Conservation (phyloP, 805 yeast genomes). For the Candida succiphila region DNA sequence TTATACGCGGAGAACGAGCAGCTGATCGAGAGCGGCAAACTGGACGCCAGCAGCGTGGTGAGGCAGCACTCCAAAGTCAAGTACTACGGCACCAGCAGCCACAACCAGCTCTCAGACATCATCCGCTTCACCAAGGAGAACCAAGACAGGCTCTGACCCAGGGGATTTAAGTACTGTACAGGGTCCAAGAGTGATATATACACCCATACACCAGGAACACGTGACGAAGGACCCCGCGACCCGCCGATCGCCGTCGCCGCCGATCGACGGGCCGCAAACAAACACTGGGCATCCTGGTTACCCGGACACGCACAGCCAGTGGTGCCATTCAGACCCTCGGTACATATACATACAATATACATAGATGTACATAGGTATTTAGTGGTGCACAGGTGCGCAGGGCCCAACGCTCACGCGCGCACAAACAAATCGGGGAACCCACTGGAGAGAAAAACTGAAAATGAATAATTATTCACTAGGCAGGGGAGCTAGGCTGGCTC, state of each 20-base stretch:
- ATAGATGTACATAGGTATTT: too few relatives aligned
- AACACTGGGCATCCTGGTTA: too few relatives aligned
- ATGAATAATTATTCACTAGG: too few relatives aligned
- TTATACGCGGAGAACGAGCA: conserved; percentile 26
- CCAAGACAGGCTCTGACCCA: conserved; percentile 13
- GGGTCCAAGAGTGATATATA: conserved; percentile 8
- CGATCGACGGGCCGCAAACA: too few relatives aligned
- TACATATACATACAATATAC: too few relatives aligned
- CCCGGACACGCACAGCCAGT: neutral
- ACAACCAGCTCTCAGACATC: conserved; percentile 21
- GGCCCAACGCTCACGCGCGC: too few relatives aligned
- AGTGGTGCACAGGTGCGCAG: too few relatives aligned
- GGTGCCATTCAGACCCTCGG: too few relatives aligned
- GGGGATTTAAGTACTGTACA: conserved; percentile 9
- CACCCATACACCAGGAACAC: too few relatives aligned
- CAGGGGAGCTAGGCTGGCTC: too few relatives aligned
- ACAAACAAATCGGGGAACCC: neutral
- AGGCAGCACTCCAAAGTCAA: conserved; percentile 12
- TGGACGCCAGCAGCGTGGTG: conserved; percentile 15
- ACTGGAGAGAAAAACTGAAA: neutral
- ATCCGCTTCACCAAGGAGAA: conserved; percentile 20
- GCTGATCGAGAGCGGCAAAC: conserved; percentile 21
- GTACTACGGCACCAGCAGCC: conserved; percentile 17
- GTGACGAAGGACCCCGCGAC: conserved; percentile 12
- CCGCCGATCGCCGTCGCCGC: neutral